Percentiles rank a stretch among this genome's conserved stretches.
Evolutionary conservation across 805 yeast genomes (phyloP).

Genomic region (Hanseniaspora meyeri): DNA sequence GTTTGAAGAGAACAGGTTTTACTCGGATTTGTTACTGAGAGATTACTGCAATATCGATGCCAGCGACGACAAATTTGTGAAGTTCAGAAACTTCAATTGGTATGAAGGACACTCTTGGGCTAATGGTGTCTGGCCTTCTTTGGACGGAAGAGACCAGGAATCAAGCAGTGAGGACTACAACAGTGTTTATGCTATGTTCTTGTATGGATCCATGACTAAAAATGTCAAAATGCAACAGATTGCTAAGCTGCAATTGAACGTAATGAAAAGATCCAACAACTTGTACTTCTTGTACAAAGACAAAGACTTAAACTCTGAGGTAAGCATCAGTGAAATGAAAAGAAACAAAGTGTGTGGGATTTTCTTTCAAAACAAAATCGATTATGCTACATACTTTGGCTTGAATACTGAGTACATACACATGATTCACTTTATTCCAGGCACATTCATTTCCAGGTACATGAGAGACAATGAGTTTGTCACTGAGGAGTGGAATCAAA

Average conservation of each 20-base stretch:
- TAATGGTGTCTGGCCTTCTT: conserved; percentile 54
- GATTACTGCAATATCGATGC: conserved; percentile 53
- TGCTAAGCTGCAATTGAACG: conserved; percentile 46
- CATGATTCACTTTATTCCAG: conserved; percentile 68
- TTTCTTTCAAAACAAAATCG: conserved; percentile 57
- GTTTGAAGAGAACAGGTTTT: conserved; percentile 38
- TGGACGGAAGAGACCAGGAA: conserved; percentile 70
- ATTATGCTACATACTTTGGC: conserved; percentile 64
- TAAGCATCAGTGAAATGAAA: conserved; percentile 40
- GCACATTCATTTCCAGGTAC: conserved; percentile 54
- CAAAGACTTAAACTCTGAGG: conserved; percentile 31
- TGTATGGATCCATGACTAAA: conserved; percentile 50
- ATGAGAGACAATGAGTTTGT: conserved; percentile 45
- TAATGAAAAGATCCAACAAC: conserved; percentile 44
- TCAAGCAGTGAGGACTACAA: conserved; percentile 66
- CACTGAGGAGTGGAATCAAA: conserved; percentile 50
- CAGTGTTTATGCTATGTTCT: conserved; percentile 53
- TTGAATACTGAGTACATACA: conserved; percentile 60
- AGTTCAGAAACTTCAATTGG: conserved; percentile 60
- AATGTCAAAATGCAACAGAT: conserved; percentile 42
- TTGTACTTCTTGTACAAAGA: conserved; percentile 37
- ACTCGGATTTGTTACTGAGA: conserved; percentile 49
- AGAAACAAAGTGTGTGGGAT: conserved; percentile 58
- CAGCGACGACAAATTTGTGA: conserved; percentile 49
- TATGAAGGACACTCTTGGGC: conserved; percentile 72